Base-by-base conservation (phyloP, 805 yeast species). In the Diddensiella caesifluorescens region DNA sequence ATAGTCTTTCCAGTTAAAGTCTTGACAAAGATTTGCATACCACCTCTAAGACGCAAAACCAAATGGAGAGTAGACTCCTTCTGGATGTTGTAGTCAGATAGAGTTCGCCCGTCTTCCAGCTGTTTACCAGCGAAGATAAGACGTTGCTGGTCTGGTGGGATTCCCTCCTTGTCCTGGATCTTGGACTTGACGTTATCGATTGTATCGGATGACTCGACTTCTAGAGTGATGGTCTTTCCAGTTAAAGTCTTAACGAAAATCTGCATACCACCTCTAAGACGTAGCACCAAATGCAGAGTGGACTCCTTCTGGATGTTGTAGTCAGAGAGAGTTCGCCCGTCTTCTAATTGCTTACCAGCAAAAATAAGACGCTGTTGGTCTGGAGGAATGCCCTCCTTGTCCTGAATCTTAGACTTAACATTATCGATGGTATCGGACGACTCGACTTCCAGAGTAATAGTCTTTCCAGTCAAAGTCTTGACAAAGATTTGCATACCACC, bases 1-100 rank as follows among this genome's bases (percentile, higher is more conserved):
- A 89, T 89, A 70, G 95, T 68, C 87, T 92, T 90, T 77, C 97
- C 97, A 62, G 97, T 89, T 72, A 92, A 80, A 75, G 98, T 90
- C 79, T 92, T 92, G 75, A 92, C 97, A 76, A 92, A 92, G 78
- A 90, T 88, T 79, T 65, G 69, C 69, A 65, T 65, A 63, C 89
- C 85, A 74, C 94, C 94, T 74, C 94, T 79, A 63, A 85, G 74
- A 76, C 94, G 82, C 51, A 85, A 70, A 19, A 85, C 95, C 68
- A 84, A 72, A 65, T 84, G 94, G 22, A 83, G 67, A 41, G 94
- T 79, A 45, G 95, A 85, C 70, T 86, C 95, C 76, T 86, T 86
- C 72, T 86, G 95, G 65, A 86, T 86, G 80, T 86, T 86, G 82
- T 86, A 87, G 70, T 86, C 95, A 41, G 95, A 83, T 51, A 86